Conservation (phyloP, 2,329 filamentous ascomycete genomes). For the Monilinia laxa region DNA sequence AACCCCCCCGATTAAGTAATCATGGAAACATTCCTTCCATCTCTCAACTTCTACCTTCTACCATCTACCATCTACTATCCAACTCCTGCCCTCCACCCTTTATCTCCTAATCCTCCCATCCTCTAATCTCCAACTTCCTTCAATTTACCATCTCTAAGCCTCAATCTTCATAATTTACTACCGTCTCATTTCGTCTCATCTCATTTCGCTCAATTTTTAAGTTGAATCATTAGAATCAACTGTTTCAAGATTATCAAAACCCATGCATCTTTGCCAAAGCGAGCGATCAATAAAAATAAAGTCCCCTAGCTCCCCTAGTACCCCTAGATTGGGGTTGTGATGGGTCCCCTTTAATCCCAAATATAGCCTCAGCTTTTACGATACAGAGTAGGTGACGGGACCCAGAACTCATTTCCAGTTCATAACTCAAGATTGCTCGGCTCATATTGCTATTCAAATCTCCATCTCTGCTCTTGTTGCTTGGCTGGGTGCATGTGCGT, state of each 20-base stretch:
- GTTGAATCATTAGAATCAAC: background rate
- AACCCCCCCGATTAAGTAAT: no score
- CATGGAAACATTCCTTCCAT: no score
- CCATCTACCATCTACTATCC: no score
- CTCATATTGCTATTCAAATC: background rate
- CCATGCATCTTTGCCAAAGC: background rate
- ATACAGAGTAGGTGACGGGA: background rate
- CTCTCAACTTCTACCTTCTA: no score
- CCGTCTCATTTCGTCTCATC: background rate
- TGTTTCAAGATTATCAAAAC: background rate
- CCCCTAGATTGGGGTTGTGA: background rate
- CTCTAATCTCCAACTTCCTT: no score
- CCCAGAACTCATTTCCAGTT: slow-evolving; percentile 12
- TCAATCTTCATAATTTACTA: no score
- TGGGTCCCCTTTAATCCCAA: background rate
- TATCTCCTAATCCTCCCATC: no score
- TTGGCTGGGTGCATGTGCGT: background rate
- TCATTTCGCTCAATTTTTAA: background rate
- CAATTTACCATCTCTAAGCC: no score
- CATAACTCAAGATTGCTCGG: background rate
- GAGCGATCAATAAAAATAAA: background rate
- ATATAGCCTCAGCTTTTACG: background rate
- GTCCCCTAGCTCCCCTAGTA: background rate
- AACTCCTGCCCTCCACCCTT: no score
- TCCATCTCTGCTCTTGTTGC: background rate